phyloP scores from a whole-genome alignment of 768 basidiomycete species.

The Tylopilus felleus region DNA sequence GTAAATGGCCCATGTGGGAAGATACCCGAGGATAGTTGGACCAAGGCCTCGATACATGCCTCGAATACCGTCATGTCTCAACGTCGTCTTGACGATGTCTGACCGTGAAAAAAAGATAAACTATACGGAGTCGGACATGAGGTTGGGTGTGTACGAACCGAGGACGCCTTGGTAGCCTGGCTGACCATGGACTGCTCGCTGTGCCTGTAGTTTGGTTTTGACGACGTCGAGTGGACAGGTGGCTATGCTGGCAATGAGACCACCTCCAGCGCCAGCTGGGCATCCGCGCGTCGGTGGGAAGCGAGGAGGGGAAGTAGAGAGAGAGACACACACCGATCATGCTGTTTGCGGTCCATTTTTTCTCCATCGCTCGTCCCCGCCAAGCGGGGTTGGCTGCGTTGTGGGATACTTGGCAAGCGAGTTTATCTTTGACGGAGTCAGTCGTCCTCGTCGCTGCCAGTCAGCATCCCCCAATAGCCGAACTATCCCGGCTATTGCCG shows the following conservation, averaged over 20 bases:
- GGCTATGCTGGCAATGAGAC: constrained; percentile 86
- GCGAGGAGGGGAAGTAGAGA: background rate
- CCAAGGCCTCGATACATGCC: constrained; percentile 97
- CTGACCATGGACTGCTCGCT: constrained; percentile 65
- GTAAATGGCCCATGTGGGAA: constrained; percentile 99
- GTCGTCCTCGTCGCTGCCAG: background rate
- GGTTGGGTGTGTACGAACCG: constrained; percentile 44
- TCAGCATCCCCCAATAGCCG: background rate
- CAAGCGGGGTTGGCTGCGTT: constrained; percentile 39
- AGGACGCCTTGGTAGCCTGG: constrained; percentile 72
- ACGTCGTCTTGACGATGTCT: constrained; percentile 58
- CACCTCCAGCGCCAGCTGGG: constrained; percentile 91
- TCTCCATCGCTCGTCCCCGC: constrained; percentile 68
- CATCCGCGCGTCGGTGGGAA: background rate
- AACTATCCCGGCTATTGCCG: constrained; percentile 15
- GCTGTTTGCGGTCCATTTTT: constrained; percentile 72
- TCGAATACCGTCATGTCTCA: constrained; percentile 67
- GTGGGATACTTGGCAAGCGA: background rate
- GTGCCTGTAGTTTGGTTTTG: constrained; percentile 98
- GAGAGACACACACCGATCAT: constrained; percentile 62
- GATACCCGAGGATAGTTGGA: constrained; percentile 93
- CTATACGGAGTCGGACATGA: constrained; percentile 10
- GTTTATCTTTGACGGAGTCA: background rate
- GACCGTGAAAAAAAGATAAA: constrained; percentile 6
- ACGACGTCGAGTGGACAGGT: constrained; percentile 98